Conservation (phyloP, 2,329 filamentous ascomycete genomes). For the Xylaria sp. region DNA sequence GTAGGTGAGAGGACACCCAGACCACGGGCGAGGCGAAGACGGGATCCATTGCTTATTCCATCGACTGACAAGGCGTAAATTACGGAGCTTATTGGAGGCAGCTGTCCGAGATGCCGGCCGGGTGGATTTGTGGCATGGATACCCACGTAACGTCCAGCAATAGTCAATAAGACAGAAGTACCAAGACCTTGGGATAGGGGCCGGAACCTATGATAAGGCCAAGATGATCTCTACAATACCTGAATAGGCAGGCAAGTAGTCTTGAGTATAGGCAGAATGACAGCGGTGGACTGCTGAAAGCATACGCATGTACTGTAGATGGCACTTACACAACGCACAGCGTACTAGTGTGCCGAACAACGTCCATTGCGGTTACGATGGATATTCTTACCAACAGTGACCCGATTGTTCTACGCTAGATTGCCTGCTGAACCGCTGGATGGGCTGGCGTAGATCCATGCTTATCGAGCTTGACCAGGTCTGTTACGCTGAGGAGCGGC, state of each 20-base stretch:
- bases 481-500: slow-evolving; percentile 13
- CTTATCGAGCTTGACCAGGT: slow-evolving; percentile 24
- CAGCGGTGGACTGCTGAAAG: slow-evolving; percentile 6
- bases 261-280: neutral
- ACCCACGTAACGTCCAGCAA: slow-evolving; percentile 20
- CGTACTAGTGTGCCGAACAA: neutral
- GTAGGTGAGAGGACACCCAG: slow-evolving; percentile 15
- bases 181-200: slow-evolving; percentile 28
- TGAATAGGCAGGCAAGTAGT: slow-evolving; percentile 30
- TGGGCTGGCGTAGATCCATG: slow-evolving; percentile 21
- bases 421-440: neutral
- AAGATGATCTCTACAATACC: slow-evolving; percentile 6
- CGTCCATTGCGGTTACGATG: neutral
- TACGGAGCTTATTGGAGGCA: slow-evolving; percentile 13
- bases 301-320: neutral
- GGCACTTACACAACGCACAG: slow-evolving; percentile 10
- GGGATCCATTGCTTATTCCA: slow-evolving; percentile 35
- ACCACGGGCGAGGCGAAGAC: slow-evolving; percentile 23
- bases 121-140: slow-evolving; percentile 19
- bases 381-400: neutral
- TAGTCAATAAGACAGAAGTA: slow-evolving; percentile 24
- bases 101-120: slow-evolving; percentile 32
- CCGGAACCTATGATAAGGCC: slow-evolving; percentile 5
- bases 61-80: slow-evolving; percentile 16
- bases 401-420: neutral